phyloP scores from a whole-genome alignment of 2,329 filamentous ascomycete species.

The Colletotrichum orbiculare region DNA sequence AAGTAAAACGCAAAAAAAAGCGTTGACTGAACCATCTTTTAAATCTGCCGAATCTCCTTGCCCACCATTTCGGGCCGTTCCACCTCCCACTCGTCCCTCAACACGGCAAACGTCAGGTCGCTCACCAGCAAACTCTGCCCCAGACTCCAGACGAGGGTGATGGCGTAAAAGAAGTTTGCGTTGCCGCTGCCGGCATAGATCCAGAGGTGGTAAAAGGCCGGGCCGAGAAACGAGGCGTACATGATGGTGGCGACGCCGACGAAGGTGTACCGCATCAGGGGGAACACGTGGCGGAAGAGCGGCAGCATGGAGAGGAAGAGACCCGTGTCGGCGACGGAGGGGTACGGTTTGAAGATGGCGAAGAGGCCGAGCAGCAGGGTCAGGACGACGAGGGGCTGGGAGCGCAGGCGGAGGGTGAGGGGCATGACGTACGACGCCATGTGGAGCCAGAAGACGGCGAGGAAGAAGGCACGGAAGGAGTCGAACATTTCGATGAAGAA shows the following conservation, averaged over 20 bases:
- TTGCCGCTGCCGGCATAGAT: constrained; percentile 98
- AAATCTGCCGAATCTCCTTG: constrained; percentile 89
- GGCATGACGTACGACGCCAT: constrained; percentile 90
- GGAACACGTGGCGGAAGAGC: constrained; percentile 91
- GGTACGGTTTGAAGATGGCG: constrained; percentile 96
- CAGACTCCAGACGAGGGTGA: constrained; percentile 97
- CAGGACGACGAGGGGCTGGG: constrained; percentile 87
- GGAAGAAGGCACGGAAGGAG: constrained; percentile 95
- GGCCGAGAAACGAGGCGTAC: constrained; percentile 89
- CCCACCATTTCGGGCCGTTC: constrained; percentile 91
- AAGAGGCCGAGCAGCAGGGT: constrained; percentile 89
- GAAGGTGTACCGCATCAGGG: constrained; percentile 92
- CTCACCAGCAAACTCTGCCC: constrained; percentile 88
- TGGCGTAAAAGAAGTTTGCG: constrained; percentile 99
- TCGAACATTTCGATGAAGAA: constrained; percentile 99
- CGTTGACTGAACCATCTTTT: constrained; percentile 38
- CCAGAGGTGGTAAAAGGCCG: constrained; percentile 97
- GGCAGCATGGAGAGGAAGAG: constrained; percentile 86
- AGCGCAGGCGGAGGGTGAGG: constrained; percentile 82
- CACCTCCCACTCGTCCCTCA: constrained; percentile 94
- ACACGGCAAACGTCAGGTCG: constrained; percentile 86
- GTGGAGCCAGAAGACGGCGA: constrained; percentile 98
- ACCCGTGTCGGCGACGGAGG: constrained; percentile 89
- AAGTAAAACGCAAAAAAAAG: neutral
- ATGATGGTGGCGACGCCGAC: constrained; percentile 84